Base-by-base conservation (phyloP, 257 asterid species). In the Cinchona pubescens region DNA sequence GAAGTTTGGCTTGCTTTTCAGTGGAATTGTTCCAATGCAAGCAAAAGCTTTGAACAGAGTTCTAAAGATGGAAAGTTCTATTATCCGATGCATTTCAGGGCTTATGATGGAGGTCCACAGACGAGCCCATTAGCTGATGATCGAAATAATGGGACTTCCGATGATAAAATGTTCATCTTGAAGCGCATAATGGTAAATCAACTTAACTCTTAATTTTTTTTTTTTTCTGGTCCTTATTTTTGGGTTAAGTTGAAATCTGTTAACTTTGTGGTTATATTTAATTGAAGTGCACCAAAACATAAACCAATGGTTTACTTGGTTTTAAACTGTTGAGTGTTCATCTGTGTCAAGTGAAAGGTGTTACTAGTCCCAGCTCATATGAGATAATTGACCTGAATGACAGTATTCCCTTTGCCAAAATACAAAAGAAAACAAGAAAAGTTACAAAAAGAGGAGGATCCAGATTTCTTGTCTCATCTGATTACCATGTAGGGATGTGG, bases 1-100 rank as follows among this genome's bases (percentile, higher is more conserved):
- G 99, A 94, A 88, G 99, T 95, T 84, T 95, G 99, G 99, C 90
- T 95, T 75, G 99, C 99, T 82, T 91, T 95, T 83, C 84, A 85
- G 67, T 95, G 97, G 99, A 89, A 95, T 66, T 90, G 96, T 80
- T 92, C 97, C 75, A 92, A 86, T 79, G 86, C 61, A 71, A 84
- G 84, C 64, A 82, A 86, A 45, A 85, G 78, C 78, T 64, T 70
- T 64, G 76, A 80, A 78, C 80, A 74, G 80, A 79, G 77, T 76
- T 79, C 81, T 73, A 85, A 48, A 37, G 79, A 82, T 61, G 76
- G 79, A 64, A 80, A 75, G 66, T 79, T 46, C 59, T 79, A 79
- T 21, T 78, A 63, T 76, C 77, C 46, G 72, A 85, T 71, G 76
- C 81, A 78, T 64, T 70, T 46, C 42, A 82, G 88, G 72, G 75